A percentile compares a stretch with the other conserved stretches of the same genome.
These are phyloP conservation scores for Venturia aucupariae DNA, from an alignment of 2,329 filamentous ascomycete species.

Conservation along the genomic window DNA sequence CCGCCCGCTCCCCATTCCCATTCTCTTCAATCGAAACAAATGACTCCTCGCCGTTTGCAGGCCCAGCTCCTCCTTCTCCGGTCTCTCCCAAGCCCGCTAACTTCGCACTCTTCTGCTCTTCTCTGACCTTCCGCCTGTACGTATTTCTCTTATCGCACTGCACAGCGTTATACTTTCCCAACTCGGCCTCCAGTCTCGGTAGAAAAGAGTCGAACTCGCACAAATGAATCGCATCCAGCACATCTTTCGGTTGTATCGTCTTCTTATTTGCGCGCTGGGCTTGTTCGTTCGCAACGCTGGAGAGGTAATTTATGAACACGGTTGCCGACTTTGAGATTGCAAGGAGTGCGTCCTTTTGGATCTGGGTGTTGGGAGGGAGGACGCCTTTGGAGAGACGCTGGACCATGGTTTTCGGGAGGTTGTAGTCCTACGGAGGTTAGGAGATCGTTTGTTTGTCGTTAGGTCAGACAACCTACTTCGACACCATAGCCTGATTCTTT, in stretches of 20 bases:
- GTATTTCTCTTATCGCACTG: slow-evolving; percentile 66
- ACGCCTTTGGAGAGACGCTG: slow-evolving; percentile 72
- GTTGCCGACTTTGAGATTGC: slow-evolving; percentile 75
- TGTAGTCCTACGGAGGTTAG: slow-evolving; percentile 51
- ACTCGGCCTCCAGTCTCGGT: slow-evolving; percentile 62
- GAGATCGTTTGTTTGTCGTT: not conserved
- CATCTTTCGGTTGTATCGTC: slow-evolving; percentile 66
- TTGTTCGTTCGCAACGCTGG: slow-evolving; percentile 64
- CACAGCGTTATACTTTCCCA: slow-evolving; percentile 65
- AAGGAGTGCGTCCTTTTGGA: slow-evolving; percentile 71
- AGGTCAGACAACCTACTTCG: not conserved
- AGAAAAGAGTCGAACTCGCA: slow-evolving; percentile 67
- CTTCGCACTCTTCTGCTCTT: slow-evolving; percentile 42
- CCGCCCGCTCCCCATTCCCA: slow-evolving; percentile 29
- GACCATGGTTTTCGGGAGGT: slow-evolving; percentile 71
- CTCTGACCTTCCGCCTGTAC: slow-evolving; percentile 61
- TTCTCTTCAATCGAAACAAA: slow-evolving; percentile 43
- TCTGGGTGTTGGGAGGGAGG: slow-evolving; percentile 70
- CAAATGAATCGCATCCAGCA: slow-evolving; percentile 68
- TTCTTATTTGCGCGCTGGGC: slow-evolving; percentile 61
- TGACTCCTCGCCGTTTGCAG: slow-evolving; percentile 36
- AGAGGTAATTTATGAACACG: slow-evolving; percentile 74
- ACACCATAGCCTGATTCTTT: slow-evolving; percentile 4
- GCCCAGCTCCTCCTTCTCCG: slow-evolving; percentile 20
- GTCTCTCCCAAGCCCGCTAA: slow-evolving; percentile 19